Conservation (phyloP, 1,139 yeast species). For the Pichia sp. region DNA sequence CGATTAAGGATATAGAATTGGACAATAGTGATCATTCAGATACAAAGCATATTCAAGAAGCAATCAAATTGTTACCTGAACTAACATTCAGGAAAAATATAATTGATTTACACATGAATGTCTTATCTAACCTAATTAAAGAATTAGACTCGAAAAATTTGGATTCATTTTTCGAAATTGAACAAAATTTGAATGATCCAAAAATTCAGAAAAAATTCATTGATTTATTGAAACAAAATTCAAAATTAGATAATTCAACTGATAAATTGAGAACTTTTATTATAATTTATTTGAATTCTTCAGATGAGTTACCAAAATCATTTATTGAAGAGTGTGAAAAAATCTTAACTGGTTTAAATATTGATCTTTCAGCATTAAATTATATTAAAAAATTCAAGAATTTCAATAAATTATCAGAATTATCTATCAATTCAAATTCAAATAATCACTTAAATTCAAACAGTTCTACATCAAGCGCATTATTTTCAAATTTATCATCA, state of each 20-base stretch:
- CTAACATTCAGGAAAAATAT: constrained; percentile 81
- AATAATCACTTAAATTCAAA: constrained; percentile 24
- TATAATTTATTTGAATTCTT: constrained; percentile 49
- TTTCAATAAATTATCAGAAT: constrained; percentile 57
- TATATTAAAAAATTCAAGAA: constrained; percentile 80
- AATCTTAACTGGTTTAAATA: constrained; percentile 49
- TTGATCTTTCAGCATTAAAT: constrained; percentile 57
- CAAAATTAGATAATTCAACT: constrained; percentile 51
- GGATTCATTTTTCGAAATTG: constrained; percentile 89
- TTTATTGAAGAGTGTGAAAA: constrained; percentile 63
- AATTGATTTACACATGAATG: constrained; percentile 96
- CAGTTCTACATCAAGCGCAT: constrained; percentile 38
- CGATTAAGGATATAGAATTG: constrained; percentile 69
- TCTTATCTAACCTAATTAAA: constrained; percentile 74
- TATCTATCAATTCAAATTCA: constrained; percentile 25
- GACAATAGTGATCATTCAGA: constrained; percentile 39
- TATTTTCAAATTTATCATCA: constrained; percentile 72
- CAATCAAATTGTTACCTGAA: constrained; percentile 88
- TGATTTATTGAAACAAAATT: constrained; percentile 40
- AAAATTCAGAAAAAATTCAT: constrained; percentile 55
- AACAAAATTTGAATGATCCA: constrained; percentile 64
- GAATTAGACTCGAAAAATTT: constrained; percentile 79
- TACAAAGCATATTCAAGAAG: constrained; percentile 76
- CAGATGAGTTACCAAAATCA: constrained; percentile 48
- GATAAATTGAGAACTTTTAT: constrained; percentile 88